phyloP scores from a whole-genome alignment of 164 flowering plant genomes.

The Magnolia officinalis region DNA sequence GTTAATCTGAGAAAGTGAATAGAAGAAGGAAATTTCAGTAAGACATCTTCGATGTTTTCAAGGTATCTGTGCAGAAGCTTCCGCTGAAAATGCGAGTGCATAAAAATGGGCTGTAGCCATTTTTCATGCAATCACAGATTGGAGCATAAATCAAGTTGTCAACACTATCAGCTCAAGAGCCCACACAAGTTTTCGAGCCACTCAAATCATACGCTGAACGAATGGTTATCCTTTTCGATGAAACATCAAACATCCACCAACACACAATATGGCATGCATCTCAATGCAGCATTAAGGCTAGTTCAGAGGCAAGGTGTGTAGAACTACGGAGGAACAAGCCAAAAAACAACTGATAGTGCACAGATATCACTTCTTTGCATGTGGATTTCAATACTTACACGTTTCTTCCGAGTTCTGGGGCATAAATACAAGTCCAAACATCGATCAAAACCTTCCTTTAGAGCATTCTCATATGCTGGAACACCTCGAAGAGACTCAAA shows the following conservation, averaged over 20 bases:
- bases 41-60: neutral
- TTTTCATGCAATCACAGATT: too few species aligned
- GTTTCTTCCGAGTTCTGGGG: slow-evolving; percentile 81
- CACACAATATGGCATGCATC: neutral
- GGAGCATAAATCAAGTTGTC: neutral
- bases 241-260: neutral
- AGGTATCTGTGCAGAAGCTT: too few species aligned
- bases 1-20: slow-evolving; percentile 53
- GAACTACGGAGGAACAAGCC: neutral
- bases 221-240: neutral
- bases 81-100: too few species aligned
- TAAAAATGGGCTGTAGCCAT: too few species aligned
- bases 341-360: neutral
- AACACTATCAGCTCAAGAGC: neutral
- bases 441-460: slow-evolving; percentile 76
- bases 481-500: slow-evolving; percentile 67
- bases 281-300: neutral
- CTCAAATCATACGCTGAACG: neutral
- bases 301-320: neutral
- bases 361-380: neutral
- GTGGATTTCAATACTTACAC: slow-evolving; percentile 48
- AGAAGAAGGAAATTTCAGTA: neutral
- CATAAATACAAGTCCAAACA: slow-evolving; percentile 92
- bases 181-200: neutral
- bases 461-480: slow-evolving; percentile 79